Evolutionary conservation across 2,329 filamentous ascomycete species (phyloP).

Genomic region (Ophiostoma montium): DNA sequence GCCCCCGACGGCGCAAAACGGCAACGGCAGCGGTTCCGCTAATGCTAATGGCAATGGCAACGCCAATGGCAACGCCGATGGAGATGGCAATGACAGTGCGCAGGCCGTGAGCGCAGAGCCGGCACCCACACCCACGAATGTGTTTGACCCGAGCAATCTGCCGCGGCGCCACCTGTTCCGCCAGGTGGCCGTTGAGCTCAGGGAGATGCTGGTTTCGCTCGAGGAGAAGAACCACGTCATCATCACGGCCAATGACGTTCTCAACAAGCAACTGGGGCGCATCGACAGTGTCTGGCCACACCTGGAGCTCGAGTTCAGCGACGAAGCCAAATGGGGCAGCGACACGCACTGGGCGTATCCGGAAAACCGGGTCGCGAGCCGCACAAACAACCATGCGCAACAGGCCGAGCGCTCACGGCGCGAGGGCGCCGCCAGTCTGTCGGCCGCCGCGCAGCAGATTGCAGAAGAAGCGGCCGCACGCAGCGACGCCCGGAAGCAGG

Average conservation of each 20-base stretch:
- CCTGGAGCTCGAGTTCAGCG: slow-evolving; percentile 78
- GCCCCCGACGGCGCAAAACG: not conserved
- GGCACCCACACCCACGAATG: slow-evolving; percentile 16
- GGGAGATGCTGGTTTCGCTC: slow-evolving; percentile 75
- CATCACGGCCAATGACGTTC: slow-evolving; percentile 77
- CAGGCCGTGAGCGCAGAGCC: not conserved
- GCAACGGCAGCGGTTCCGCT: not conserved
- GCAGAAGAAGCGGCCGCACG: slow-evolving; percentile 74
- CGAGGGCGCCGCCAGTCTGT: slow-evolving; percentile 65
- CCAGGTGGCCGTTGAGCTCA: slow-evolving; percentile 62
- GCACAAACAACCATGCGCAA: slow-evolving; percentile 41
- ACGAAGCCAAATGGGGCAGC: slow-evolving; percentile 87
- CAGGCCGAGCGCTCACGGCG: slow-evolving; percentile 61
- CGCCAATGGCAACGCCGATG: too few species aligned
- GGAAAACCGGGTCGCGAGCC: slow-evolving; percentile 53
- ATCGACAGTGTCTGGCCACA: slow-evolving; percentile 80
- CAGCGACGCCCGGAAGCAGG: slow-evolving; percentile 74
- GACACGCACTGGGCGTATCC: slow-evolving; percentile 91
- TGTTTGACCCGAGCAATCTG: slow-evolving; percentile 42
- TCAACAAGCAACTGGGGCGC: slow-evolving; percentile 70
- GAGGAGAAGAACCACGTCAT: slow-evolving; percentile 98
- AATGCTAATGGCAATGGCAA: not conserved
- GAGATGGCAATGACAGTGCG: not conserved
- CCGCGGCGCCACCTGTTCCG: slow-evolving; percentile 61
- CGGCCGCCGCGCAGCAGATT: slow-evolving; percentile 60